Evolutionary conservation across 371 early-diverging fungal species (phyloP), one percentile per base, ranked within the genome.

Genomic region (Rhizopus arrhizus): DNA sequence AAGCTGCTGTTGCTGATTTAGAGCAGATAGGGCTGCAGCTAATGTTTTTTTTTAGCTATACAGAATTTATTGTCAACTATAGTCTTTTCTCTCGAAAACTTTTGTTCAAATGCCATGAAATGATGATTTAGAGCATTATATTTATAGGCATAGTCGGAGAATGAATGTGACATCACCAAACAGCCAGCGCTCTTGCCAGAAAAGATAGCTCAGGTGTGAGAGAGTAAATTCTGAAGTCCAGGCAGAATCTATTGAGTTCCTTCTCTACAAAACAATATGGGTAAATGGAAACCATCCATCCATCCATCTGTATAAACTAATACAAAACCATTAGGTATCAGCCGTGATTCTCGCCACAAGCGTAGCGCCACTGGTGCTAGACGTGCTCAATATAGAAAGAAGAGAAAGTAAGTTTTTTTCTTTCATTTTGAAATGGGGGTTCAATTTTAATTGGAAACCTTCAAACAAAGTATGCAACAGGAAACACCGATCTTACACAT

Each of bases 311-410:
- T 45, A 59, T 45, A 29, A 16, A 56, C 28, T 31, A 48, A 40
- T 52, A 54, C 35, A 35, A 41, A 49, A 12, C 31, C 32, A 56
- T 46, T 80, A 90, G 97, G 97, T 93, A 95, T 97, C 85, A 87
- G 90, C 85, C 86, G 98, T 84, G 95, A 95, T 88, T 89, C 89
- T 74, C 94, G 96, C 84, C 99, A 99, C 89, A 99, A 99, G 90
- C 92, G 98, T 75, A 88, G 91, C 69, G 92, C 88, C 81, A 94
- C 99, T 52, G 99, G 99, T 82, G 99, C 98, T 82, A 97, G 95
- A 89, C 91, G 95, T 78, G 95, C 94, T 73, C 93, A 92, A 70
- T 91, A 90, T 89, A 92, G 95, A 85, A 99, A 97, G 91, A 99
- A 97, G 96, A 89, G 98, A 83, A 69, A 69, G 70, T 69, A 65